A percentile compares a stretch with the other conserved stretches of the same genome.
phyloP scores from a whole-genome alignment of 1,284 basidiomycete species.

The Boletellus deceptivus region DNA sequence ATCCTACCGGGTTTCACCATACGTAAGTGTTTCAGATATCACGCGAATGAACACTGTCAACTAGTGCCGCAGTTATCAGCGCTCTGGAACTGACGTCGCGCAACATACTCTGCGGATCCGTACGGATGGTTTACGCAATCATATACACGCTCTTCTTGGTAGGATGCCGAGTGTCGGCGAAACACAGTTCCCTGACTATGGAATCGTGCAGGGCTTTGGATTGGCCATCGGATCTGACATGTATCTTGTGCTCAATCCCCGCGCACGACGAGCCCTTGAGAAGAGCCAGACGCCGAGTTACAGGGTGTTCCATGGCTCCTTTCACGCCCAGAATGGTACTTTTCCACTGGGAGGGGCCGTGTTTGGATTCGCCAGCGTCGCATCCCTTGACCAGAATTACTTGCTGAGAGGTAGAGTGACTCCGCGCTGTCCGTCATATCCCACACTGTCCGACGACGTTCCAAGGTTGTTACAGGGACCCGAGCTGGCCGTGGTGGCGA shows the following conservation, averaged over 20 bases:
- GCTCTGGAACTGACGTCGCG: conserved; percentile 82
- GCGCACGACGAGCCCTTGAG: conserved; percentile 54
- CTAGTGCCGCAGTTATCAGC: conserved; percentile 59
- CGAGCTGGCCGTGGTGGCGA: conserved; percentile 73
- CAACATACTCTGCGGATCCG: conserved; percentile 83
- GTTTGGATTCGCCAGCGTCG: conserved; percentile 58
- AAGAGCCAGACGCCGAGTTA: conserved; percentile 43
- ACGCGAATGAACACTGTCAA: conserved; percentile 11
- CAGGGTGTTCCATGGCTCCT: conserved; percentile 58
- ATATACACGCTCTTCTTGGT: conserved; percentile 85
- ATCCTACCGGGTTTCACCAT: conserved; percentile 81
- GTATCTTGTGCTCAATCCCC: conserved; percentile 72
- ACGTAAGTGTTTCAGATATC: conserved; percentile 44
- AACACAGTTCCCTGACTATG: neutral
- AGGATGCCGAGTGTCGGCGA: conserved; percentile 12
- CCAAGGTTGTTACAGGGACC: conserved; percentile 70
- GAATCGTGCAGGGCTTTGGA: conserved; percentile 65
- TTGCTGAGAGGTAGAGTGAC: conserved; percentile 50
- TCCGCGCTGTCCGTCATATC: neutral
- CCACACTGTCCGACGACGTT: neutral
- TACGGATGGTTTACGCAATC: conserved; percentile 84
- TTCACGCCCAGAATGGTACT: conserved; percentile 56
- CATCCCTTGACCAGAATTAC: conserved; percentile 38
- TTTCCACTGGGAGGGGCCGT: conserved; percentile 52
- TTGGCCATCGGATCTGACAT: conserved; percentile 85